Conservation (phyloP, 176 grass and related monocot species). For the Aegilops bicornis region DNA sequence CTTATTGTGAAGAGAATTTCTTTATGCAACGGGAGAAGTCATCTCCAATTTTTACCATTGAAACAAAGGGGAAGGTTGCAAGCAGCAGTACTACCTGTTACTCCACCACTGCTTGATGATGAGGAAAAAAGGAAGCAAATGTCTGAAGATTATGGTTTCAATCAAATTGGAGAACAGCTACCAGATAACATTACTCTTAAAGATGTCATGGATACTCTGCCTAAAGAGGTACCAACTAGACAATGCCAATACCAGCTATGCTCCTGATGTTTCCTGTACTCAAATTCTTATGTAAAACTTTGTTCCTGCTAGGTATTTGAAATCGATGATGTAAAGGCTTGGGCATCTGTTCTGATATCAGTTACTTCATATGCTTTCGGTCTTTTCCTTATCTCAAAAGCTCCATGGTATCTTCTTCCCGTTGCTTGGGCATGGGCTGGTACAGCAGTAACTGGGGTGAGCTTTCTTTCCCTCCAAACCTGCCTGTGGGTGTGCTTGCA, state of each 20-base stretch:
- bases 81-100: conserved; percentile 47
- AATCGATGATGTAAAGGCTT: conserved; percentile 77
- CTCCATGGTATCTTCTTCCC: conserved; percentile 93
- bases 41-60: conserved; percentile 27
- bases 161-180: conserved; percentile 81
- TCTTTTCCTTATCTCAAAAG: conserved; percentile 77
- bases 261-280: conserved; percentile 2
- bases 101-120: conserved; percentile 44
- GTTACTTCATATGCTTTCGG: conserved; percentile 79
- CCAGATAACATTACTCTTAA: conserved; percentile 74
- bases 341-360: conserved; percentile 89
- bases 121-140: conserved; percentile 57
- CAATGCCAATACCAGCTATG: conserved; percentile 8
- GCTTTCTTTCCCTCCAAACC: conserved; percentile 4
- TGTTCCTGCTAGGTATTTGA: conserved; percentile 74
- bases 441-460: conserved; percentile 89
- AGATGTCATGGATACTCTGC: conserved; percentile 91
- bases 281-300: conserved; percentile 22
- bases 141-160: conserved; percentile 80
- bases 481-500: conserved; percentile 2
- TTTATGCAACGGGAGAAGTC: conserved; percentile 14
- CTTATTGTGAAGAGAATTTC: conserved; percentile 34
- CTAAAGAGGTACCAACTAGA: conserved; percentile 60
- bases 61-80: conserved; percentile 33
- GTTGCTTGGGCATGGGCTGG: conserved; percentile 97